Evolutionary conservation across 306 rosid species (phyloP), one percentile per base, ranked within the genome.

Genomic region (Hylodesmum podocarpum): DNA sequence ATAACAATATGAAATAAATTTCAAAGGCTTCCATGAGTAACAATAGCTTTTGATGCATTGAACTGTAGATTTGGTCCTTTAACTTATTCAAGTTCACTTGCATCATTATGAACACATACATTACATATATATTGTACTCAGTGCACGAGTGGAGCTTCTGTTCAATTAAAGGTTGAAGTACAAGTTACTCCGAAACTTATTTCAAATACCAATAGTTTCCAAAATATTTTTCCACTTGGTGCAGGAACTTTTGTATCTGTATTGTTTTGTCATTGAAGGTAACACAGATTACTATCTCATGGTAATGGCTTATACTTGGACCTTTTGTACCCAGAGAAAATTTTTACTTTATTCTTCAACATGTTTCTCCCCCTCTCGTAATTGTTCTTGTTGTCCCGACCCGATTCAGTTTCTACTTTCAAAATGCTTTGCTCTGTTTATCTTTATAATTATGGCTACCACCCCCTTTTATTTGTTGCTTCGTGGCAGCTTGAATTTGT

Each of bases 251-350:
- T 92, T 95, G 27, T 93, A 95, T 87, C 84, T 92, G 37, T 92
- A 95, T 73, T 97, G 97, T 49, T 95, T 95, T 21, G 96, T 87
- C 78, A 66, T 90, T 36, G 92, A 89, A 73, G 85, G 81, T 72
- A 92, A 92, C 89, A 92, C 92, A 43, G 97, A 95, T 76, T 97
- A 95, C 80, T 95, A 90, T 82, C 93, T 95, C 82, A 95, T 95
- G 99, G 99, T 95, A 95, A 84, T 70, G n/a, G n/a, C n/a, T n/a
- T n/a, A n/a, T n/a, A n/a, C 54, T 61, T 78, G 59, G 75, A 64
- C 61, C 68, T 49, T 21, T 58, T 25, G 28, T 63, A 63, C 73
- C 67, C 49, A 3, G 51, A 16, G 37, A 58, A 49, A 55, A 76
- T 16, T 47, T 71, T 76, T 39, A 66, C 39, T 44, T 19, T 33